Percentiles rank a stretch among this genome's conserved stretches.
These are phyloP conservation scores for Leavenworthia alabamica DNA, from an alignment of 345 rosid species.

Conservation along the genomic window DNA sequence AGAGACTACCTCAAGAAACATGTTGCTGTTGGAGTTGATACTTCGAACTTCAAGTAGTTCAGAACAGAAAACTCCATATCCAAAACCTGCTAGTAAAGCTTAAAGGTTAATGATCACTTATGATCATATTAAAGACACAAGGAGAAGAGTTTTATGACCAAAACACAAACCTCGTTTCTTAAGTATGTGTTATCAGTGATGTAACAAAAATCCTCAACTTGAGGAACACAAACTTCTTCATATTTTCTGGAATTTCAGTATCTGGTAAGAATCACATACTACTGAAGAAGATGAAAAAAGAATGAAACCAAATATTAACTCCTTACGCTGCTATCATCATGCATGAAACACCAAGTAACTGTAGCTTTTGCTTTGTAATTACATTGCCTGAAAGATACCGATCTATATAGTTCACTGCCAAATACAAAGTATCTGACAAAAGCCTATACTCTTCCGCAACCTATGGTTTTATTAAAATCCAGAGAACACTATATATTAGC, in stretches of 20 bases:
- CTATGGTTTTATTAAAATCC: constrained; percentile 35
- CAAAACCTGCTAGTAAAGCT: constrained; percentile 45
- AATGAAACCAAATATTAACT: background rate
- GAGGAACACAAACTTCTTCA: constrained; percentile 90
- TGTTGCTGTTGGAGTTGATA: constrained; percentile 83
- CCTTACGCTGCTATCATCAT: constrained; percentile 95
- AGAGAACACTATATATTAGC: background rate
- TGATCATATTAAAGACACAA: no score
- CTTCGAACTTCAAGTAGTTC: constrained; percentile 83
- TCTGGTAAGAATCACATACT: constrained; percentile 3
- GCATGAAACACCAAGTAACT: constrained; percentile 87
- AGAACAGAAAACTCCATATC: constrained; percentile 87
- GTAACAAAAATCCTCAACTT: constrained; percentile 88
- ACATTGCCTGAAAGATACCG: constrained; percentile 82
- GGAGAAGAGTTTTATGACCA: background rate
- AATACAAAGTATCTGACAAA: constrained; percentile 71
- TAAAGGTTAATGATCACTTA: background rate
- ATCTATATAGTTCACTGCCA: constrained; percentile 82
- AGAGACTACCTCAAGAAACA: constrained; percentile 70
- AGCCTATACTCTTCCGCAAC: constrained; percentile 97
- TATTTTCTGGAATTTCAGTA: constrained; percentile 52
- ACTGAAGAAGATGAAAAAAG: no score
- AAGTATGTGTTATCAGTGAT: constrained; percentile 90
- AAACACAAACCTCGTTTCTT: constrained; percentile 60
- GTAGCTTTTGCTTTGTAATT: constrained; percentile 71